A percentile compares a stretch with the other conserved stretches of the same genome.
Evolutionary conservation across 768 basidiomycete species (phyloP).

Genomic region (Termitomyces sp.): DNA sequence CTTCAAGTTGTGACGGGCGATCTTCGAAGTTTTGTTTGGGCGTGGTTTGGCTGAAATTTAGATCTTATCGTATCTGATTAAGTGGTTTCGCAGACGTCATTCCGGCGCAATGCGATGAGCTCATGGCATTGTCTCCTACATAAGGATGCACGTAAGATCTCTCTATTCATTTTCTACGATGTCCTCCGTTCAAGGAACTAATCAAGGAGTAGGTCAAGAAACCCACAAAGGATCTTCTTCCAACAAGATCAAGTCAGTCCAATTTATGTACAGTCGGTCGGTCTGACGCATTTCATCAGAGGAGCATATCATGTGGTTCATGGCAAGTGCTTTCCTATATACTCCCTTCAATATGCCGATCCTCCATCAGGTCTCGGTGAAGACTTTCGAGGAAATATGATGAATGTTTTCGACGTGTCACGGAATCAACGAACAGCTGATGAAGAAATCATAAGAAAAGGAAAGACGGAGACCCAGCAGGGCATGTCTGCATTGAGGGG

Average conservation of each 20-base stretch:
- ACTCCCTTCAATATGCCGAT: neutral
- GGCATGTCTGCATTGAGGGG: slow-evolving; percentile 28
- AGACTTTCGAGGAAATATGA: slow-evolving; percentile 34
- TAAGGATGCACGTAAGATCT: neutral
- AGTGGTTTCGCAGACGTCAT: neutral
- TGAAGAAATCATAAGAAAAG: slow-evolving; percentile 29
- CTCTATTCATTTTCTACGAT: neutral
- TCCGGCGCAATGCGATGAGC: neutral
- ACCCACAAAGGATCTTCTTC: neutral
- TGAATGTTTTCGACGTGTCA: slow-evolving; percentile 33
- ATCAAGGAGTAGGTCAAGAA: neutral
- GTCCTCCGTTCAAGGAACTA: neutral
- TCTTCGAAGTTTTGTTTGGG: neutral
- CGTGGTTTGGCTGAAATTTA: neutral
- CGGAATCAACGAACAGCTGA: slow-evolving; percentile 22
- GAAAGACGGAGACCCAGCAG: slow-evolving; percentile 32
- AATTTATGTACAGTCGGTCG: too few species aligned
- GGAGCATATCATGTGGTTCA: neutral
- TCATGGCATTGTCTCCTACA: neutral
- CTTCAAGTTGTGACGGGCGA: neutral
- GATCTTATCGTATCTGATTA: neutral
- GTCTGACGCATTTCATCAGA: neutral
- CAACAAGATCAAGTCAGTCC: neutral
- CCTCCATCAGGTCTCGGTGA: slow-evolving; percentile 33
- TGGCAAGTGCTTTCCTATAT: neutral